phyloP scores from a whole-genome alignment of 2,329 filamentous ascomycete genomes.

The Blumeriella jaapii region DNA sequence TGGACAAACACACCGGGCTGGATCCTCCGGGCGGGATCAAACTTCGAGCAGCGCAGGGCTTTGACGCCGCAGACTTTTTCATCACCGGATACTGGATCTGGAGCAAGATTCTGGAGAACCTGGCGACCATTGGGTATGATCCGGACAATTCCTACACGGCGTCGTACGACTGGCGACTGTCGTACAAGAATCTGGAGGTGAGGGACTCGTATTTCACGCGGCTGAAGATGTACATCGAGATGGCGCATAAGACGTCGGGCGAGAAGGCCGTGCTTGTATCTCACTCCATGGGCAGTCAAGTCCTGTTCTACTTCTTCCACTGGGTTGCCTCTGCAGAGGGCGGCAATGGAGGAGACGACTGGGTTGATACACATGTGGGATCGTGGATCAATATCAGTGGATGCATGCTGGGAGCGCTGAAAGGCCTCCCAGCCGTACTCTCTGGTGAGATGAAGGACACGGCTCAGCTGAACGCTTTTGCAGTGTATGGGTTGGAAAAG shows the following conservation, averaged over 20 bases:
- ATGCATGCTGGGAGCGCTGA: slow-evolving; percentile 92
- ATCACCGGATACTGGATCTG: slow-evolving; percentile 84
- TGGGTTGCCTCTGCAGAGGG: slow-evolving; percentile 71
- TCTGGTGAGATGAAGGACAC: slow-evolving; percentile 99
- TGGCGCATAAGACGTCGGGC: slow-evolving; percentile 58
- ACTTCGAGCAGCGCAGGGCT: slow-evolving; percentile 84
- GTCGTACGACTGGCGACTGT: slow-evolving; percentile 83
- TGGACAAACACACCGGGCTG: slow-evolving; percentile 81
- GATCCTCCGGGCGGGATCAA: slow-evolving; percentile 78
- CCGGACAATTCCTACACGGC: slow-evolving; percentile 63
- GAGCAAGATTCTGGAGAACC: slow-evolving; percentile 96
- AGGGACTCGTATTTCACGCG: slow-evolving; percentile 91
- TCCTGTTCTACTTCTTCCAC: slow-evolving; percentile 69
- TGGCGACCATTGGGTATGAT: slow-evolving; percentile 92
- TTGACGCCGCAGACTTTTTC: slow-evolving; percentile 96
- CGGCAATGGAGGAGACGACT: slow-evolving; percentile 70
- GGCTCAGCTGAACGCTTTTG: slow-evolving; percentile 89
- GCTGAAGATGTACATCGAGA: slow-evolving; percentile 82
- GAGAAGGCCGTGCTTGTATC: slow-evolving; percentile 80
- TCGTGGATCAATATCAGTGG: slow-evolving; percentile 98
- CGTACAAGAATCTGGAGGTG: slow-evolving; percentile 78
- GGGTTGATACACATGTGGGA: slow-evolving; percentile 85
- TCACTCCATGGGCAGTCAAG: slow-evolving; percentile 96
- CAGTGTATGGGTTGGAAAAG: slow-evolving; percentile 92
- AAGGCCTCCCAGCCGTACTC: slow-evolving; percentile 79